Evolutionary conservation across 2,329 filamentous ascomycete species (phyloP).

Genomic region (Periconia sp.): DNA sequence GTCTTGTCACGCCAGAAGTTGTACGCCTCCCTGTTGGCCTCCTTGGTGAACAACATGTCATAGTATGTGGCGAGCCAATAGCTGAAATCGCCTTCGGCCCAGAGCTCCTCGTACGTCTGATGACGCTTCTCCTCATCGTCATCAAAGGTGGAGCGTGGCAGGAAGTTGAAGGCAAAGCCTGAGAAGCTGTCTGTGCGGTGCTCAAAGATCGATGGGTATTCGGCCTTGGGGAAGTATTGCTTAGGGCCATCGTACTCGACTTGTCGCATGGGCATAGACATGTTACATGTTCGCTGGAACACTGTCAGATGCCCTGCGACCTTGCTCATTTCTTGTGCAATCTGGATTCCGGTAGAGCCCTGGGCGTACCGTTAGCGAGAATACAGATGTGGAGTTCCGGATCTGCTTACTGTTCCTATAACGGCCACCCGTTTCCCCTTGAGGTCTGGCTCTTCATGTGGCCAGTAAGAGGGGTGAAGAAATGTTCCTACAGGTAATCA

Average conservation of each 20-base stretch:
- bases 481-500: constrained; percentile 31
- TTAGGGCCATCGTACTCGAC: constrained; percentile 35
- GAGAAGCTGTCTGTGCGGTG: constrained; percentile 14
- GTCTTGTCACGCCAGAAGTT: constrained; percentile 52
- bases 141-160: constrained; percentile 24
- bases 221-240: constrained; percentile 48
- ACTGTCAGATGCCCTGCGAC: constrained; percentile 58
- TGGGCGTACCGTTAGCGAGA: constrained; percentile 64
- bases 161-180: constrained; percentile 28
- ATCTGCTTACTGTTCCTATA: constrained; percentile 62
- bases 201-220: constrained; percentile 27
- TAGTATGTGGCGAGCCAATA: constrained; percentile 38
- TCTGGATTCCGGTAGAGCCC: constrained; percentile 67
- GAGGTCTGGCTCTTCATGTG: constrained; percentile 58
- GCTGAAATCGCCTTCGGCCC: constrained; percentile 25
- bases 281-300: constrained; percentile 66
- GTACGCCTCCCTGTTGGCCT: constrained; percentile 50
- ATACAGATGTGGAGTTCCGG: too few relatives aligned
- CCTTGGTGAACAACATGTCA: constrained; percentile 42
- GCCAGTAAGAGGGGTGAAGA: constrained; percentile 66
- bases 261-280: constrained; percentile 29
- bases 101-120: constrained; percentile 24
- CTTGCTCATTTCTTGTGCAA: constrained; percentile 63
- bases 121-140: constrained; percentile 21
- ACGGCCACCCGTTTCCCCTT: constrained; percentile 64